phyloP scores from a whole-genome alignment of 2,329 filamentous ascomycete species.

The Penicillium glabrum region DNA sequence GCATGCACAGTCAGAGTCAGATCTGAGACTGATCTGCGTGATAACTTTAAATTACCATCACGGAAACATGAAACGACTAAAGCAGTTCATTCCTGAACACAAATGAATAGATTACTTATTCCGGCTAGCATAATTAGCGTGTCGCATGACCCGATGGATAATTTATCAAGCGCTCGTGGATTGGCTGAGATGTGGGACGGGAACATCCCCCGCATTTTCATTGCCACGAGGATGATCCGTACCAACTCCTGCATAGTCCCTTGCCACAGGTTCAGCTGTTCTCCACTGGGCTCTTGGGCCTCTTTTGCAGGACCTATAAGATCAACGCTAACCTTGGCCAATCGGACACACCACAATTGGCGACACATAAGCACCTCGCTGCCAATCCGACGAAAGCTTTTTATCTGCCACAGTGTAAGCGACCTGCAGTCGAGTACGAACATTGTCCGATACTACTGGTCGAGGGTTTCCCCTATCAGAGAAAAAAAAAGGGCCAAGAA shows the following conservation, averaged over 20 bases:
- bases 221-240: background rate
- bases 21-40: background rate
- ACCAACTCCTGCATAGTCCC: background rate
- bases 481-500: too few relatives aligned
- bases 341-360: background rate
- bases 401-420: background rate
- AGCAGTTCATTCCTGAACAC: background rate
- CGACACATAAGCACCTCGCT: background rate
- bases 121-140: background rate
- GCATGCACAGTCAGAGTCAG: too few relatives aligned
- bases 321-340: background rate
- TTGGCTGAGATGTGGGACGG: background rate
- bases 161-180: background rate
- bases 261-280: background rate
- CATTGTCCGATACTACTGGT: too few relatives aligned
- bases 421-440: background rate
- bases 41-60: background rate
- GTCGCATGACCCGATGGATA: background rate
- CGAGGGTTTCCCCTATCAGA: too few relatives aligned
- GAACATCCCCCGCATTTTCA: background rate
- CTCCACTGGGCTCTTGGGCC: background rate
- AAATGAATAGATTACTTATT: background rate
- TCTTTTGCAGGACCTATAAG: background rate
- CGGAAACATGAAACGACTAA: background rate
- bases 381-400: background rate